A percentile compares a stretch with the other conserved stretches of the same genome.
Evolutionary conservation across 495 filamentous ascomycete genomes (phyloP).

Genomic region (Chlorociboria aeruginascens): DNA sequence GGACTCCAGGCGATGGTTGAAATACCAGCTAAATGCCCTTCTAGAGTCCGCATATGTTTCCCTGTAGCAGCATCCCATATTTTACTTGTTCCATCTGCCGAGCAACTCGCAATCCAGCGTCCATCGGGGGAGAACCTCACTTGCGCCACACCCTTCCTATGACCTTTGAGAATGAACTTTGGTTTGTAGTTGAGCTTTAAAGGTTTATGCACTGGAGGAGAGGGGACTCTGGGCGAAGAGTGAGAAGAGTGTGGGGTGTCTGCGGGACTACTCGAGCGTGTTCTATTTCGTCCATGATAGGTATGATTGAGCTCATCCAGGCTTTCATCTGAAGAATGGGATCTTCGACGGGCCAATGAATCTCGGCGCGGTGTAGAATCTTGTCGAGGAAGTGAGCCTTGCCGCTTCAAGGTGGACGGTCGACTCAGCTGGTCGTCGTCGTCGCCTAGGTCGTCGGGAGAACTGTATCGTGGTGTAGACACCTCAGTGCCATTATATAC

Average conservation of each 20-base stretch:
- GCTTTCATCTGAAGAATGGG: conserved; percentile 20
- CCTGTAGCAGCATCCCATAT: conserved; percentile 80
- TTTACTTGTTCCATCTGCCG: conserved; percentile 79
- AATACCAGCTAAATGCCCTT: conserved; percentile 86
- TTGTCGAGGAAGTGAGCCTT: neutral
- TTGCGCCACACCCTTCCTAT: conserved; percentile 66
- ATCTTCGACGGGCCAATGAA: conserved; percentile 20
- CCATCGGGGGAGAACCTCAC: conserved; percentile 88
- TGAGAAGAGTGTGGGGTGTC: conserved; percentile 23
- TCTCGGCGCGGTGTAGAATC: conserved; percentile 3
- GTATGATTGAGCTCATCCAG: conserved; percentile 17
- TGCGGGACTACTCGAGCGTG: conserved; percentile 3
- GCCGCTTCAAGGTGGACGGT: conserved; percentile 2
- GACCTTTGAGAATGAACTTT: conserved; percentile 58
- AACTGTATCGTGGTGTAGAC: conserved; percentile 31
- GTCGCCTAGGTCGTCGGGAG: conserved; percentile 39
- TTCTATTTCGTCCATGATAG: conserved; percentile 14
- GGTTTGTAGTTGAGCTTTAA: conserved; percentile 42
- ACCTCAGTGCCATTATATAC: conserved; percentile 16
- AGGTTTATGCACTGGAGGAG: conserved; percentile 19
- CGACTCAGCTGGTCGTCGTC: conserved; percentile 2
- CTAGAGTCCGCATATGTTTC: conserved; percentile 69
- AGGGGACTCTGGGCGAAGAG: conserved; percentile 4
- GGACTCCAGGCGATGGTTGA: conserved; percentile 86
- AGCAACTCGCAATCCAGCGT: conserved; percentile 77